Conservation (phyloP, 148 eudicot genomes). For the Chenopodium quinoa region DNA sequence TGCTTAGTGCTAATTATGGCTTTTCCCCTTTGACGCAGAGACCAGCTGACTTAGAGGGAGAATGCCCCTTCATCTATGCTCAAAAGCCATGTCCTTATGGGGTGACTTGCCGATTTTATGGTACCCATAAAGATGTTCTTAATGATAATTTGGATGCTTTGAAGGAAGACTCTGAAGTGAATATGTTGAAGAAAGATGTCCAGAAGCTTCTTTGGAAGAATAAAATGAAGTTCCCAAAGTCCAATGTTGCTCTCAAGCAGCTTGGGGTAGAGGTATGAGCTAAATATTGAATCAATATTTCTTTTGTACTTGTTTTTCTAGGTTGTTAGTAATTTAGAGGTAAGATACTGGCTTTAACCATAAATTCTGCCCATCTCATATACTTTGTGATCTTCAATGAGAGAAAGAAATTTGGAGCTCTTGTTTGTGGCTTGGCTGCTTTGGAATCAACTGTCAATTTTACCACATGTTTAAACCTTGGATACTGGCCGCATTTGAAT, state of each 20-base stretch:
- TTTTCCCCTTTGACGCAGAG: conserved; percentile 42
- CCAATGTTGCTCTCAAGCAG: conserved; percentile 72
- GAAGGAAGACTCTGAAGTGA: conserved; percentile 50
- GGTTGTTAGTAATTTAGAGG: neutral
- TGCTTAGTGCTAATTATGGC: neutral
- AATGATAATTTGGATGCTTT: conserved; percentile 31
- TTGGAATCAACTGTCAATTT: neutral
- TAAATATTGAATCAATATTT: neutral
- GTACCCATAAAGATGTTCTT: conserved; percentile 56
- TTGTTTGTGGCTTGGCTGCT: neutral
- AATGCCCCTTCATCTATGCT: conserved; percentile 59
- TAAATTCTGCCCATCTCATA: neutral
- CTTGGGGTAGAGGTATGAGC: conserved; percentile 69
- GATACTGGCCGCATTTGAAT: neutral
- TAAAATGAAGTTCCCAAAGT: conserved; percentile 76
- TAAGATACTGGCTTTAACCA: neutral
- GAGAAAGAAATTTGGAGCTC: no score
- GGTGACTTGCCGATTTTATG: conserved; percentile 68
- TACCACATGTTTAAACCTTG: neutral
- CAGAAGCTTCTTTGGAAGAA: conserved; percentile 96
- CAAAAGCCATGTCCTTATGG: conserved; percentile 80
- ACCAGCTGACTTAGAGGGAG: conserved; percentile 82
- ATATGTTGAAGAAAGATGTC: conserved; percentile 75
- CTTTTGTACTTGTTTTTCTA: neutral
- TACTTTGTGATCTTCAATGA: neutral